Evolutionary conservation across 441 rosid genomes (phyloP).

Genomic region (Brassica balearica): DNA sequence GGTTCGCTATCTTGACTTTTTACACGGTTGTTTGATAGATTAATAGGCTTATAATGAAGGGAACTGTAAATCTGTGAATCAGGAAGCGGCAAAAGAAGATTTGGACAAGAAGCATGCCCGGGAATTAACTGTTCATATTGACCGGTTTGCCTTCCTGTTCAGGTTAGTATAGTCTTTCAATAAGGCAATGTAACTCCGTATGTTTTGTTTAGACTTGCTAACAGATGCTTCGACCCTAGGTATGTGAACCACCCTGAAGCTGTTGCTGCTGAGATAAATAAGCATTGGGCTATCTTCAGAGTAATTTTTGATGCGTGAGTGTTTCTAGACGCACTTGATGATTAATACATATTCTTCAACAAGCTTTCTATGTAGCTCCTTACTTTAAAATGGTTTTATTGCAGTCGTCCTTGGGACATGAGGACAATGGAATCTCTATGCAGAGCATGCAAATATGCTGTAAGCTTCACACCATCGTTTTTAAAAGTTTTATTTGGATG

Average conservation of each 20-base stretch:
- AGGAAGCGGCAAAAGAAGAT: constrained; percentile 85
- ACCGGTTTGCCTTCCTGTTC: constrained; percentile 95
- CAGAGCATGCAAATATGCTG: constrained; percentile 99
- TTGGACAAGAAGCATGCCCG: constrained; percentile 93
- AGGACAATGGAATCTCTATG: constrained; percentile 99
- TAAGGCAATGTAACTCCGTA: background rate
- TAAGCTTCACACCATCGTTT: constrained; percentile 53
- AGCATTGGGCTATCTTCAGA: constrained; percentile 94
- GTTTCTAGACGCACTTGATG: constrained; percentile 17
- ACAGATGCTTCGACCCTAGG: constrained; percentile 55
- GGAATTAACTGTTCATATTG: constrained; percentile 93
- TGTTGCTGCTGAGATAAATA: constrained; percentile 93
- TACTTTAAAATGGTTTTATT: constrained; percentile 45
- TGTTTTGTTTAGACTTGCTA: constrained; percentile 35
- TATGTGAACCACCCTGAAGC: constrained; percentile 97
- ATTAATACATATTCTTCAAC: constrained; percentile 22
- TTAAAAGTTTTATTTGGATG: background rate
- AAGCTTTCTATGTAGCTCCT: constrained; percentile 6
- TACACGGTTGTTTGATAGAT: constrained; percentile 34
- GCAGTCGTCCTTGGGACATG: constrained; percentile 99
- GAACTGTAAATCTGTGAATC: constrained; percentile 44
- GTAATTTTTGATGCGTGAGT: constrained; percentile 92
- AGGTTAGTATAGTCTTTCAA: constrained; percentile 59
- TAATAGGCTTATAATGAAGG: constrained; percentile 35
- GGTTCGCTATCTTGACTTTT: constrained; percentile 54